Conservation (phyloP, 768 basidiomycete species). For the Leccinum sublutescens region DNA sequence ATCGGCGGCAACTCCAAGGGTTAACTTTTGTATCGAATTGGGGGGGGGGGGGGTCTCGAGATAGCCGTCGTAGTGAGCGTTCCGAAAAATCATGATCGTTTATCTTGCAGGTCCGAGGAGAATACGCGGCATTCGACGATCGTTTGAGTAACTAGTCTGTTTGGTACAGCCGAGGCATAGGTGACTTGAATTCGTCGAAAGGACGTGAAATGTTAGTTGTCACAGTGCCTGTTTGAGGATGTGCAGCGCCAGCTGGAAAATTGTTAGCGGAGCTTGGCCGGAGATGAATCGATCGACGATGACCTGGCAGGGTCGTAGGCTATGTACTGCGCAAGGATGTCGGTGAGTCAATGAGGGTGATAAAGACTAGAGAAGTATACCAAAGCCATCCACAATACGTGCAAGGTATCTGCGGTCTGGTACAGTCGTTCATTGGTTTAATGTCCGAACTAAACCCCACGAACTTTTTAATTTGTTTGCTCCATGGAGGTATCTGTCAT, state of each 20-base stretch:
- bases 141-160: neutral
- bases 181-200: neutral
- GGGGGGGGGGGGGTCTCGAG: neutral
- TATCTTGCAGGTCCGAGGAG: neutral
- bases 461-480: neutral
- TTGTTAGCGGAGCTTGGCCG: neutral
- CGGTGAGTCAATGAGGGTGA: neutral
- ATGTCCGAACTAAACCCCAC: neutral
- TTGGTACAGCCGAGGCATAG: neutral
- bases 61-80: neutral
- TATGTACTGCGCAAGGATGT: neutral
- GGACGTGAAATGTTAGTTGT: neutral
- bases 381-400: neutral
- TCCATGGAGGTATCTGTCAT: neutral
- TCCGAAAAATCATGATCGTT: neutral
- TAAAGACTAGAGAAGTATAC: neutral
- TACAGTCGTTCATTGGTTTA: neutral
- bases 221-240: neutral
- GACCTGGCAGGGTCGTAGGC: neutral
- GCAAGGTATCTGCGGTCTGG: neutral
- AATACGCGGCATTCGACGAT: neutral
- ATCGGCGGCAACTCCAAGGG: neutral
- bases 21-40: neutral
- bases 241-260: neutral
- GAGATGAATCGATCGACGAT: neutral